Base-by-base conservation (phyloP, 306 rosid species). In the Alnus glutinosa region DNA sequence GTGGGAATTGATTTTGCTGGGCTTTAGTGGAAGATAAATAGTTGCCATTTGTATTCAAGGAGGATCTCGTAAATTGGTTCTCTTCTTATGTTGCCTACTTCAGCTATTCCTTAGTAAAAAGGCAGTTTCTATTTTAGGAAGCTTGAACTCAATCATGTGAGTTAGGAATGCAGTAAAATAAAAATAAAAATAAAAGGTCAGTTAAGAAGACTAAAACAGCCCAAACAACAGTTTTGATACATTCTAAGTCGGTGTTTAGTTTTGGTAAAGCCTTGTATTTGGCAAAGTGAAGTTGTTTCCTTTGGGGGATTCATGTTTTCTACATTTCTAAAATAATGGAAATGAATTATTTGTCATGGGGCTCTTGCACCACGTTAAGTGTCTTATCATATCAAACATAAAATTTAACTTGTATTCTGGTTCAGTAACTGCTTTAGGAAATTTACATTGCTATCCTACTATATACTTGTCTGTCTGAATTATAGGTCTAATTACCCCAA, bases 281-380 rank as follows among this genome's bases (percentile, higher is more conserved):
- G 39, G 72, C 72, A 18, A 67, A 64, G 47, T 8, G 2, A 62
- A 62, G 69, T 32, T 62, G 42, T 62, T 62, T 62, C 44, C 69
- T 13, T 34, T 15, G 72, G 47, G 72, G 4, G 72, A 68, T 39
- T 68, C 72, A 39, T 34, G 51, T 9, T 44, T 44, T 36, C 23
- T 42, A 44, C 12, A 18, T 68, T 39, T 68, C 72, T 42, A 16
- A 5, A 19, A 2, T 37, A 34, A 64, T 14, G n/a, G 12, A 2
- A 28, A 14, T 46, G 10, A 36, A 36, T 34, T 64, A 64, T 36
- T 64, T 19, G 19, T 34, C 70, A 64, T 36, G 42, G 36, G 70
- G 48, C 48, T 15, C 70, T 36, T 64, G 70, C 23, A 64, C 48
- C 28, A 64, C 4, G 50, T 8, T 5, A 19, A 67, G 50, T 3